phyloP scores from a whole-genome alignment of 83 land plant species.

The Thuja plicata region DNA sequence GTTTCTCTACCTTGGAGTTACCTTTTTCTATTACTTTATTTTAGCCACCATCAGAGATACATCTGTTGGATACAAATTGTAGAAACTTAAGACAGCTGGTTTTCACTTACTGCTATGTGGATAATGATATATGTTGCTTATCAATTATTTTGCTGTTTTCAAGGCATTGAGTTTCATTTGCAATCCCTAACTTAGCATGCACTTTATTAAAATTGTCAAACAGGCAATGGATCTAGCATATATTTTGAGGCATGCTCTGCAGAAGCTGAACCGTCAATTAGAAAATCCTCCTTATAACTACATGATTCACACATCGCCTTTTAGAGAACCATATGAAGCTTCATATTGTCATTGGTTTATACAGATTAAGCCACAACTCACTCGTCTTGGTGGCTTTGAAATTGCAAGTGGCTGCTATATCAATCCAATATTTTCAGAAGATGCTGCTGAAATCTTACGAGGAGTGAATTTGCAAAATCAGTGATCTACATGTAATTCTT shows the following conservation, averaged over 20 bases:
- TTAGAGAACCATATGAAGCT: constrained; percentile 18
- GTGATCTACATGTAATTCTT: neutral
- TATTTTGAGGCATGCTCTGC: constrained; percentile 60
- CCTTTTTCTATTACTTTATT: neutral
- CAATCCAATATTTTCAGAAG: constrained; percentile 76
- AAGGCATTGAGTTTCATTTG: neutral
- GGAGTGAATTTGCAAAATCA: constrained; percentile 28
- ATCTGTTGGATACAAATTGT: neutral
- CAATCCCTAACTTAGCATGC: neutral
- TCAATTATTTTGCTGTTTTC: neutral
- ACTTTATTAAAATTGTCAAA: neutral
- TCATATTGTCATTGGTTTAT: constrained; percentile 60
- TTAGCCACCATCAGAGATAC: neutral
- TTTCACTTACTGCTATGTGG: neutral
- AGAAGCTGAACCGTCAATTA: constrained; percentile 57
- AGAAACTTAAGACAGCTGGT: neutral
- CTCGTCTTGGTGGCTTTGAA: constrained; percentile 62
- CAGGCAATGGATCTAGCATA: constrained; percentile 79
- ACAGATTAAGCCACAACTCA: constrained; percentile 65
- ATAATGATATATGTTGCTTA: neutral
- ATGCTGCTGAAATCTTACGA: constrained; percentile 57
- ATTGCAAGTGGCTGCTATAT: constrained; percentile 69
- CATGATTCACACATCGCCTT: constrained; percentile 68
- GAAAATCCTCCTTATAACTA: constrained; percentile 73
- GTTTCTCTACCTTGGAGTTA: neutral